Evolutionary conservation across 2,329 filamentous ascomycete genomes (phyloP), one percentile per base, ranked within the genome.

Genomic region (Cyclaneusma minus): DNA sequence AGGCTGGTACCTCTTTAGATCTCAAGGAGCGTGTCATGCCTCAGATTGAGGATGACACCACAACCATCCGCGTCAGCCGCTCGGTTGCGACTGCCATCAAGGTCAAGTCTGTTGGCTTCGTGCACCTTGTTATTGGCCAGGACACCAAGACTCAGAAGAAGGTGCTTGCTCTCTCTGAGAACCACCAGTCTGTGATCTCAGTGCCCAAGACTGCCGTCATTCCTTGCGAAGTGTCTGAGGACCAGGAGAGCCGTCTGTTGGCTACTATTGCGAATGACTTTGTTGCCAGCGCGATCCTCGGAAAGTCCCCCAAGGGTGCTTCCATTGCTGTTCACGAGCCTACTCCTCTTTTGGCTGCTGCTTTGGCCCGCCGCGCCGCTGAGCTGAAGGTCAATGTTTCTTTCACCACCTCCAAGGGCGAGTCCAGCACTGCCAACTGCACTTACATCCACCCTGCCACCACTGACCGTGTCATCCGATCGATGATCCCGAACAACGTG

Each of bases 301-400:
- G 20, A 11, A 28, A 12, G 29, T 21, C 20, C 21, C 22, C 6
- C 17, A n/a, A n/a, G n/a, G n/a, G n/a, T n/a, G 16, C 31, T 18
- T 26, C 30, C 11, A 13, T 27, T 9, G 13, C 30, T 23, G 28
- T 33, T 20, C 28, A 29, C 20, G 24, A 31, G 18, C 16, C 31
- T 13, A 28, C 24, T 3, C 11, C 24, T 13, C 28, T 28, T 21
- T 19, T 20, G 22, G 29, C 29, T 13, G 22, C 9, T 13, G 23
- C 24, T 16, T 22, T 30, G 5, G 21, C 13, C 8, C 8, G 18
- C 4, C 8, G 13, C n/a, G 24, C 10, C 14, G 30, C 14, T 24
- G 31, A 21, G 16, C 16, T 16, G 16, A 26, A 26, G 18, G 18
- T 17, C 13, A 11, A 24, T 11, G 14, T 30, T 15, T 10, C 14